Base-by-base conservation (phyloP, 164 flowering plant species). In the Macadamia integrifolia region DNA sequence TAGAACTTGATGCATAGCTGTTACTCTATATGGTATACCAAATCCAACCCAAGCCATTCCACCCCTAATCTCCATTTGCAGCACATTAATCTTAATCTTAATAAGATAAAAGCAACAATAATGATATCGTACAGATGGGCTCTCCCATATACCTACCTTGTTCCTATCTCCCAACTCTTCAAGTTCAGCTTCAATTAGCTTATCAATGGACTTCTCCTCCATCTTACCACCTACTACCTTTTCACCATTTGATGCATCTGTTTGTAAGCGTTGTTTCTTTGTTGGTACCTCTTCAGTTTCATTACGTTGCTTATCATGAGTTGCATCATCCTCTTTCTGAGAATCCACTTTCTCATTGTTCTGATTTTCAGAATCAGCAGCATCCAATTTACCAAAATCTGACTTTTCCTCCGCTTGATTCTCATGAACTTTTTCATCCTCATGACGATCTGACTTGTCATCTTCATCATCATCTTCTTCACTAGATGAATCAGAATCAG, bases 151-250 rank as follows among this genome's bases (percentile, higher is more conserved):
- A 67, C 81, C 55, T 43, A 91, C 97, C 97, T 90, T 93, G 79
- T 60, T 86, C 69, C 80, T 86, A 70, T 94, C 95, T 67, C 84
- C 87, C 71, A 94, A 75, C 75, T 92, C 93, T 69, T 83, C 66
- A 6, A 94, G 81, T 78, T 92, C 98, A 31, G 71, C 98, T 69
- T 94, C 99, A 84, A 90, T 88, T 53, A 85, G 75, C 80, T 80
- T 77, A 83, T 94, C 99, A 80, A 90, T 77, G 58, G 93, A 86
- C 75, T 80, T 80, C 70, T 84, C 78, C 71, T 80, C 85, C 68
- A 63, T 69, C 60, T 77, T 72, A 15, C 65, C 66, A 55, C n/a
- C 29, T 18, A 56, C 60, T 46, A 61, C 59, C 59, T 61, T 71
- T 57, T 57, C 70, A 69, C 48, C 17, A 56, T 82, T 76, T 59